Conservation (phyloP, 2,329 filamentous ascomycete genomes). For the Aspergillus piperis region DNA sequence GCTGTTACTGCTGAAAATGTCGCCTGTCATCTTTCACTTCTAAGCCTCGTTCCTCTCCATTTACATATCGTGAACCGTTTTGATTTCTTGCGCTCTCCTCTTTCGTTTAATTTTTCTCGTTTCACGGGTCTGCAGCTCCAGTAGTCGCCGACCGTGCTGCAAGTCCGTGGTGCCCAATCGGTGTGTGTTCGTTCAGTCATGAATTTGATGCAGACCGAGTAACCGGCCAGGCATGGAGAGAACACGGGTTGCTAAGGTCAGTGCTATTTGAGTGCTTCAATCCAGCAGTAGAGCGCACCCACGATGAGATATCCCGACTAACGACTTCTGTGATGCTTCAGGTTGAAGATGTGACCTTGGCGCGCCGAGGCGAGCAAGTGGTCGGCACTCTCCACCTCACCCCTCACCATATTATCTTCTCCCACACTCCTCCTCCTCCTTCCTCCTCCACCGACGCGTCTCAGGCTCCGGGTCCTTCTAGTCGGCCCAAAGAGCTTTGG, state of each 20-base stretch:
- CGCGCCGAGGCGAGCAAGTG: slow-evolving; percentile 58
- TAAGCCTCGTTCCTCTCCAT: background rate
- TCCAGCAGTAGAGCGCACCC: background rate
- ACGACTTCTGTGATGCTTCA: slow-evolving; percentile 23
- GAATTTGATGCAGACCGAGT: slow-evolving; percentile 36
- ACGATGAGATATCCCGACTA: background rate
- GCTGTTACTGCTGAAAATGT: slow-evolving; percentile 13
- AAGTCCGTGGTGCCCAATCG: slow-evolving; percentile 6
- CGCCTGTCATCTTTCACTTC: slow-evolving; percentile 3
- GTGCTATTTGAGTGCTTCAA: background rate
- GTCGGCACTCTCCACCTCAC: slow-evolving; percentile 64
- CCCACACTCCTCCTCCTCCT: slow-evolving; percentile 52
- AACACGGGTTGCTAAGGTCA: slow-evolving; percentile 49
- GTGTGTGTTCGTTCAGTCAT: slow-evolving; percentile 23
- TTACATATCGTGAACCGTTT: background rate
- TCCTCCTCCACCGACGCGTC: slow-evolving; percentile 38
- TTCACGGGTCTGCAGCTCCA: background rate
- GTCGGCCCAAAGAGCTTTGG: slow-evolving; percentile 73
- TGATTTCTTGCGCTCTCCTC: background rate
- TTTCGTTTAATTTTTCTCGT: background rate
- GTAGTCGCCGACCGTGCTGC: slow-evolving; percentile 5
- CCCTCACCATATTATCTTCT: slow-evolving; percentile 66
- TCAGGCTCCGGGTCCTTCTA: slow-evolving; percentile 42
- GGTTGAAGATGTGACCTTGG: slow-evolving; percentile 60
- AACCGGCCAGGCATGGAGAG: slow-evolving; percentile 45